A percentile compares a stretch with the other conserved stretches of the same genome.
These are phyloP conservation scores for Plasmodium yoelii DNA, from an alignment of 169 alveolate species.

Conservation along the genomic window DNA sequence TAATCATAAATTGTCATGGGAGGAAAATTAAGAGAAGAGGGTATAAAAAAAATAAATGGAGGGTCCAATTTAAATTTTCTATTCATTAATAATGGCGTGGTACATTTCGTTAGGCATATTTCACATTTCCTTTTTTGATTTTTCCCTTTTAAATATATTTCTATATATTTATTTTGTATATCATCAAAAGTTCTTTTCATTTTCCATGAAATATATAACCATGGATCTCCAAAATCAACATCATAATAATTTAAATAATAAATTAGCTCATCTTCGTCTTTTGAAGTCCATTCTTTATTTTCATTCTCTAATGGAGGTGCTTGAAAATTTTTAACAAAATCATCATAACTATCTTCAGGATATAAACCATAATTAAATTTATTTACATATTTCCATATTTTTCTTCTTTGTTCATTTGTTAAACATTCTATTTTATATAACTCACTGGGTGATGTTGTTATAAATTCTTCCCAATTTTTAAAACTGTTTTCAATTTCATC, in stretches of 20 bases:
- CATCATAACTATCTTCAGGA: conserved; percentile 85
- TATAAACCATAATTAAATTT: conserved; percentile 89
- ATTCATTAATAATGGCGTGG: conserved; percentile 87
- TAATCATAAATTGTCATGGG: conserved; percentile 70
- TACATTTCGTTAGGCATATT: conserved; percentile 84
- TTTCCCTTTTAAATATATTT: conserved; percentile 81
- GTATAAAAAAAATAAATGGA: conserved; percentile 86
- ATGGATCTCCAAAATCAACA: conserved; percentile 90
- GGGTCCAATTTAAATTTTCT: conserved; percentile 89
- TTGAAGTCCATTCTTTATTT: conserved; percentile 88
- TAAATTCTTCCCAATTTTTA: conserved; percentile 85
- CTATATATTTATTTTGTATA: conserved; percentile 85
- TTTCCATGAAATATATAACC: conserved; percentile 92
- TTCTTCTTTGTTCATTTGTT: conserved; percentile 87
- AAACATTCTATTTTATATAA: conserved; percentile 81
- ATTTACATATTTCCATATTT: conserved; percentile 84
- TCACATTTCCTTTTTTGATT: conserved; percentile 85
- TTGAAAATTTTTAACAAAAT: conserved; percentile 86
- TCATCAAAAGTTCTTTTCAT: conserved; percentile 90
- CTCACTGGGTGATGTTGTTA: conserved; percentile 85
- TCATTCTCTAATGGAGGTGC: conserved; percentile 88
- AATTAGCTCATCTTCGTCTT: conserved; percentile 82
- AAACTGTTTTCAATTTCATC: conserved; percentile 86
- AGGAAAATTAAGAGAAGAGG: conserved; percentile 85
- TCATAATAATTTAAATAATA: conserved; percentile 87